These are phyloP conservation scores for Kluyveromyces starmeri DNA, from an alignment of 805 yeast genomes.

Conservation along the genomic window DNA sequence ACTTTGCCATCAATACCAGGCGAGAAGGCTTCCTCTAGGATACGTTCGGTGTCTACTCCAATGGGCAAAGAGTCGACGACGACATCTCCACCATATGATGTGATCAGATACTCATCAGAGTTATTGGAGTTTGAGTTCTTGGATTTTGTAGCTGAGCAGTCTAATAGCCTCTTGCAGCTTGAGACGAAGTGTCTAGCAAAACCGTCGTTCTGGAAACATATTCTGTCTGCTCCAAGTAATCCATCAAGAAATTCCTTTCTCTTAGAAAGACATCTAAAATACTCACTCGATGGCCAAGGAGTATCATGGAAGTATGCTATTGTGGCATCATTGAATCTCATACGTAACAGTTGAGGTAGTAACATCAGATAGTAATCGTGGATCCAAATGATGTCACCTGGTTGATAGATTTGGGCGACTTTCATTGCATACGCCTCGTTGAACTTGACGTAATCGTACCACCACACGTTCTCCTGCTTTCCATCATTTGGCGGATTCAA, in stretches of 20 bases:
- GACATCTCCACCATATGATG: slow-evolving; percentile 70
- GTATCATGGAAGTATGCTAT: slow-evolving; percentile 78
- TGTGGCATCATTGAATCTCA: slow-evolving; percentile 53
- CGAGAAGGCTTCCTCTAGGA: slow-evolving; percentile 49
- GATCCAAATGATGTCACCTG: slow-evolving; percentile 89
- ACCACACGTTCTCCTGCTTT: slow-evolving; percentile 62
- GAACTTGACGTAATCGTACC: slow-evolving; percentile 79
- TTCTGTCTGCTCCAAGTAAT: slow-evolving; percentile 77
- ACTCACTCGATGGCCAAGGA: slow-evolving; percentile 94
- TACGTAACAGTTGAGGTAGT: slow-evolving; percentile 74
- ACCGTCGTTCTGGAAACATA: slow-evolving; percentile 79
- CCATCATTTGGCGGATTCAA: slow-evolving; percentile 64
- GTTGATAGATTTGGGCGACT: slow-evolving; percentile 60
- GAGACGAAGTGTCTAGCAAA: slow-evolving; percentile 88
- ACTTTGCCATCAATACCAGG: slow-evolving; percentile 51
- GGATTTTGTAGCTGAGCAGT: slow-evolving; percentile 51
- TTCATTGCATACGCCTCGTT: slow-evolving; percentile 85
- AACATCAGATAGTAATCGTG: slow-evolving; percentile 82
- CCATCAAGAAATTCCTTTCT: slow-evolving; percentile 81
- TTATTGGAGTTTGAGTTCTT: slow-evolving; percentile 19
- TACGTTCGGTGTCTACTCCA: slow-evolving; percentile 72
- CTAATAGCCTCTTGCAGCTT: slow-evolving; percentile 80
- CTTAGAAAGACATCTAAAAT: slow-evolving; percentile 80
- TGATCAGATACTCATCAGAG: slow-evolving; percentile 32
- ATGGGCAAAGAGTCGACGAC: slow-evolving; percentile 72